Base-by-base conservation (phyloP, 1,284 basidiomycete genomes). In the Fomitopsis betulina region DNA sequence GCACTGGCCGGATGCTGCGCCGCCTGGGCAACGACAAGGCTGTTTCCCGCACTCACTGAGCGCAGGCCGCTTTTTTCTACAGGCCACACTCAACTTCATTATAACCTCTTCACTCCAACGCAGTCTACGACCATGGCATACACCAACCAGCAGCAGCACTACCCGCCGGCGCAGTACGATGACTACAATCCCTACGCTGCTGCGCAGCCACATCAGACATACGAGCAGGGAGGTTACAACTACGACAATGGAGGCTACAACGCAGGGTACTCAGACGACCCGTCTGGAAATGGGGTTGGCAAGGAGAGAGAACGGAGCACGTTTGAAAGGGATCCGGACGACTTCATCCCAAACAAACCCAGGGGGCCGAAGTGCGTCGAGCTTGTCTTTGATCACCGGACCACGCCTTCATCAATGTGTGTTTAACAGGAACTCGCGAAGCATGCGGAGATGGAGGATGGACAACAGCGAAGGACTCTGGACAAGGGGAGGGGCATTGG, bases 391-490 rank as follows among this genome's bases (percentile, higher is more conserved):
- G n/a, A 42, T 42, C 21, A 19, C 39, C 15, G 9, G 4, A 1
- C 10, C 5, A 42, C 17, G 27, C 13, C 5, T 6, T 4, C 7
- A 47, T 27, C 13, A 21, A 15, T 13, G n/a, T 35, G 38, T 49
- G 19, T 35, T 27, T 53, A 12, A 5, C 21, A 70, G 69, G 64
- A 68, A 66, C 4, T 62, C 69, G 10, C 42, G 61, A 10, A 67
- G 66, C 19, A 38, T 72, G 61, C 60, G 66, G 56, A 52, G 74
- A 59, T 89, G 86, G 75, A 76, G 86, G 54, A 72, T 77, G 58
- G 82, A 84, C 40, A 73, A 80, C 60, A 80, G 81, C 64, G 81
- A 83, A 7, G 79, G 79, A 61, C 65, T 89, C 55, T 90, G 88
- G 88, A 83, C 80, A 4, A 84, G 76, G 74, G 65, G 88, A 23